Evolutionary conservation across 805 yeast species (phyloP).

Genomic region (Ogataea pini): DNA sequence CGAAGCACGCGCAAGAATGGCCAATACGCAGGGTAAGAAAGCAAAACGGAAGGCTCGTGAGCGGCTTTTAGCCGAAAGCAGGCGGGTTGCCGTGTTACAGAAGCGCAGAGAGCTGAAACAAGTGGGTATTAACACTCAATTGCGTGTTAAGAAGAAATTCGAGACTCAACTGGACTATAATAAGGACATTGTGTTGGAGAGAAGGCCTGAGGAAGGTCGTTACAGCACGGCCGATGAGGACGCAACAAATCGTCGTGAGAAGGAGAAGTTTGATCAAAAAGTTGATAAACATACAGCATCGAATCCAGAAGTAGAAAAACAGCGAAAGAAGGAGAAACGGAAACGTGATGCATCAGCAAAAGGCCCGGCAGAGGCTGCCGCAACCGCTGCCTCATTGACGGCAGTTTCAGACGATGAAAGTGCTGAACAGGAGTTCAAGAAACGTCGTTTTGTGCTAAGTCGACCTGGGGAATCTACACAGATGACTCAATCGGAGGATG

Average conservation of each 20-base stretch:
- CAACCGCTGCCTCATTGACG: background rate
- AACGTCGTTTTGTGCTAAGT: conserved; percentile 40
- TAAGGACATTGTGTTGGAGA: conserved; percentile 80
- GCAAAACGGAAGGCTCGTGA: conserved; percentile 90
- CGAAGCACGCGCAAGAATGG: conserved; percentile 91
- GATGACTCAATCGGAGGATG: conserved; percentile 11
- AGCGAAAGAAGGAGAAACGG: conserved; percentile 36
- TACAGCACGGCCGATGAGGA: conserved; percentile 70
- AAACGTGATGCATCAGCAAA: conserved; percentile 24
- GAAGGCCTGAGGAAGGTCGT: conserved; percentile 62
- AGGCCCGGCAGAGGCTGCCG: background rate
- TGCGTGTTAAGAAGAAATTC: conserved; percentile 54
- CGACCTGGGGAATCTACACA: conserved; percentile 31
- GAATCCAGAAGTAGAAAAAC: conserved; percentile 38
- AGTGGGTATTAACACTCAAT: conserved; percentile 61
- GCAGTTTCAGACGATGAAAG: conserved; percentile 13
- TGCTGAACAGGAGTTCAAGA: conserved; percentile 33
- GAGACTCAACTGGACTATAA: conserved; percentile 75
- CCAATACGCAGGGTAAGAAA: conserved; percentile 92
- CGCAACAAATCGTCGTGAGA: conserved; percentile 38
- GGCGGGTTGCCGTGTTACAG: conserved; percentile 72
- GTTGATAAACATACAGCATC: conserved; percentile 49
- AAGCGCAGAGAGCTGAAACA: conserved; percentile 79
- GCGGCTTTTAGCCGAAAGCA: conserved; percentile 74
- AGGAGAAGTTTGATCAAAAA: conserved; percentile 42